Evolutionary conservation across 345 rosid genomes (phyloP).

Genomic region (Eucalyptus marginata): DNA sequence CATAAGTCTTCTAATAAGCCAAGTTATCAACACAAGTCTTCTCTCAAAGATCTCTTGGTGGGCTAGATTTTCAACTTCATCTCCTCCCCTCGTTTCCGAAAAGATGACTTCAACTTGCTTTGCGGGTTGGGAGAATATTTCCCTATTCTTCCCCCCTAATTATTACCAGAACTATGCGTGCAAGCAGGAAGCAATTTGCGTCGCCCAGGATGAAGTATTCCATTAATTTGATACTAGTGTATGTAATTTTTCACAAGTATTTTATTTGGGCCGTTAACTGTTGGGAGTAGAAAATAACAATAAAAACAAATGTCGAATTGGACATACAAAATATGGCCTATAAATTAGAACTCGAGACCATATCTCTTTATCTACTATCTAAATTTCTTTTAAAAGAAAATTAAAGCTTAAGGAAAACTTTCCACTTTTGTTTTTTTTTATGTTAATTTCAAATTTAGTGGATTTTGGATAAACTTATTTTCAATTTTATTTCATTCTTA

Average conservation of each 20-base stretch:
- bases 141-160: background rate
- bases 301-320: background rate
- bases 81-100: background rate
- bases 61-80: too few species aligned
- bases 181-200: background rate
- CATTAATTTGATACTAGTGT: background rate
- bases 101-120: background rate
- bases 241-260: background rate
- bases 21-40: too few species aligned
- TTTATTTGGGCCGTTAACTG: background rate
- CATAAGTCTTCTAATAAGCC: background rate
- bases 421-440: background rate
- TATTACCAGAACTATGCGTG: background rate
- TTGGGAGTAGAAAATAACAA: background rate
- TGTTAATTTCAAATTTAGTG: background rate
- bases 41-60: too few species aligned
- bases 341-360: background rate
- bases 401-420: background rate
- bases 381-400: too few species aligned
- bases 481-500: background rate
- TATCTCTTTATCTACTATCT: too few species aligned
- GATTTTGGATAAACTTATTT: too few species aligned
- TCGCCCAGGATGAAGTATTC: background rate
- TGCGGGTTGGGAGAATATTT: background rate
- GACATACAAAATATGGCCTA: fast-evolving